Evolutionary conservation across 2,329 filamentous ascomycete genomes (phyloP).

Genomic region (Penicillium sp.): DNA sequence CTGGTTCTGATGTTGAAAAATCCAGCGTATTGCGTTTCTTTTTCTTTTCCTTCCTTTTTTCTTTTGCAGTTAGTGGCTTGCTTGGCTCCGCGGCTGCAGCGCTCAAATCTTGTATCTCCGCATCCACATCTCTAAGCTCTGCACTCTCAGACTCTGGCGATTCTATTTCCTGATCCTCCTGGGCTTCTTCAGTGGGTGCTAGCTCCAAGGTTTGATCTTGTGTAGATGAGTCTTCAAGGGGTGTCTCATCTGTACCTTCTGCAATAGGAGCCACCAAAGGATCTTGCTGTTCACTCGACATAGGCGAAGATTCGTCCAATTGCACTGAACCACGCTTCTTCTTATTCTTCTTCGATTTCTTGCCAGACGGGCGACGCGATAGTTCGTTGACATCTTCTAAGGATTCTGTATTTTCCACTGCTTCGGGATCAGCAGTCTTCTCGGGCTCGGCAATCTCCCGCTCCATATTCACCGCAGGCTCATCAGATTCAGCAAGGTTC

Average conservation of each 20-base stretch:
- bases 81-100: background rate
- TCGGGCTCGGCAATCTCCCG: background rate
- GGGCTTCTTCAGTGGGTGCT: background rate
- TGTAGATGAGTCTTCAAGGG: background rate
- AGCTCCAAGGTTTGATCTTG: background rate
- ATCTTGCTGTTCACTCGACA: background rate
- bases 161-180: background rate
- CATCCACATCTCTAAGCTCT: background rate
- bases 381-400: background rate
- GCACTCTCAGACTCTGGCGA: background rate
- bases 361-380: slow-evolving; percentile 13
- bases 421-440: background rate
- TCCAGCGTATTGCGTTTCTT: slow-evolving; percentile 24
- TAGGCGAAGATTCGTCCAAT: slow-evolving; percentile 19
- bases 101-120: background rate
- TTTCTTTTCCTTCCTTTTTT: slow-evolving; percentile 19
- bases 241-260: background rate
- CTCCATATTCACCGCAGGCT: background rate
- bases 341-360: slow-evolving; percentile 34
- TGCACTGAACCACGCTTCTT: slow-evolving; percentile 28
- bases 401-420: background rate
- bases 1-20: slow-evolving; percentile 19
- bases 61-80: slow-evolving; percentile 11
- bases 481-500: background rate
- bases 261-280: background rate